Base-by-base conservation (phyloP, 176 grass and related monocot genomes). In the Dendrocalamus sinicus region DNA sequence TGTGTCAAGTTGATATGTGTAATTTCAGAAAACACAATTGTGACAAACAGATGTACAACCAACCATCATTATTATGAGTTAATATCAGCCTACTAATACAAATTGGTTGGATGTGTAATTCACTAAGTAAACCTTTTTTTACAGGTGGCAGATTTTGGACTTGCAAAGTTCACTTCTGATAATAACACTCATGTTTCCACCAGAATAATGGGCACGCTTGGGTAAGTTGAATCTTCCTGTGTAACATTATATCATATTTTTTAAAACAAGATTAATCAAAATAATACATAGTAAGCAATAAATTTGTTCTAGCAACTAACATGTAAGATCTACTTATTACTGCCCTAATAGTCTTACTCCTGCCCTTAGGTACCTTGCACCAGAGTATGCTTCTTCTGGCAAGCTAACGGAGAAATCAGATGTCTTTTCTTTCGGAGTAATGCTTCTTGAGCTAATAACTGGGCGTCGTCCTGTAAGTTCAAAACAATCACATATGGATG, bases 91-190 rank as follows among this genome's bases (percentile, higher is more conserved):
- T 59, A 73, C 55, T 35, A 85, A 44, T 30, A 50, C 43, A 63
- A 66, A 72, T 32, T 55, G 37, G 35, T 73, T 44, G 9, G 41
- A 52, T 24, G 67, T 16, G 3, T 62, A 87, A 70, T 75, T 60
- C 32, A 24, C 24, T 45, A 89, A 54, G 72, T 39, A 35, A 60
- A 86, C 20, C 16, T 37, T 67, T 51, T 32, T 87, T 89, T 76
- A 67, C 92, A 98, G 93, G 93, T 98, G 80, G 96, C 96, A 84
- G 93, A 98, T 86, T 99, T 99, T 81, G 97, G 97, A 86, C 94
- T 99, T 63, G 97, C 97, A 77, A 99, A 94, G 51, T 88, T 91
- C 22, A 79, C 96, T 82, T 77, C 90, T 80, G 96, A 98, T 80
- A 77, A 90, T 71, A 88, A 96, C 48, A 96, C 94, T 0, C 94